These are phyloP conservation scores for Chytriomyces hyalinus DNA, from an alignment of 192 early-diverging fungal species.

Conservation along the genomic window DNA sequence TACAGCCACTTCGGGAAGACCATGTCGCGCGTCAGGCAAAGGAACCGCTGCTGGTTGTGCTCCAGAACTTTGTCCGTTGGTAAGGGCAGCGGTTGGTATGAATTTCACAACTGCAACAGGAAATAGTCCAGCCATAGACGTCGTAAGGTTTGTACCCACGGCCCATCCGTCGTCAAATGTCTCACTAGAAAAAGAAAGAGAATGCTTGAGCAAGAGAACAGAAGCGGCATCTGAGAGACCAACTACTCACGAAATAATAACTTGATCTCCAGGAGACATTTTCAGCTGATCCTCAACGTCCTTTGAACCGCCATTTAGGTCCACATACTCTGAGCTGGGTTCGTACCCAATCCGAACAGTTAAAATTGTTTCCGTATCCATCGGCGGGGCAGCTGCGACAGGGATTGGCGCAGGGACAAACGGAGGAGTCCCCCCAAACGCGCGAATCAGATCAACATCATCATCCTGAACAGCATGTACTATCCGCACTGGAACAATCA, in stretches of 20 bases:
- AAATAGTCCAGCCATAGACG: constrained; percentile 26
- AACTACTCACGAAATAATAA: constrained; percentile 16
- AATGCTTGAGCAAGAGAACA: not conserved
- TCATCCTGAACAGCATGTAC: constrained; percentile 13
- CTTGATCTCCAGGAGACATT: constrained; percentile 27
- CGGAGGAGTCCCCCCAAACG: constrained; percentile 13
- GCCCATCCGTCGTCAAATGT: constrained; percentile 40
- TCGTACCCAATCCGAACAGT: constrained; percentile 31
- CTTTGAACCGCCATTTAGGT: not conserved
- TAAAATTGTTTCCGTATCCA: constrained; percentile 11
- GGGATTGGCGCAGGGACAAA: not conserved
- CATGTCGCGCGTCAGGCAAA: not conserved
- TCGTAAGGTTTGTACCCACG: constrained; percentile 32
- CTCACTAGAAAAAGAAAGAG: constrained; percentile 5
- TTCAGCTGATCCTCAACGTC: constrained; percentile 17
- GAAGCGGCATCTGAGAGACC: not conserved
- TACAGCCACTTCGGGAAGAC: no score
- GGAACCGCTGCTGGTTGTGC: not conserved
- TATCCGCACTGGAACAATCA: constrained; percentile 27
- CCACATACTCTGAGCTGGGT: constrained; percentile 4
- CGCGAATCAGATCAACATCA: constrained; percentile 20
- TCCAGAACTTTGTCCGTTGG: not conserved
- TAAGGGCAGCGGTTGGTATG: constrained; percentile 12
- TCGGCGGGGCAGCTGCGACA: no score
- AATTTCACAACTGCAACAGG: constrained; percentile 27